Evolutionary conservation across 78 protist species (phyloP).

Genomic region (Corallochytrium limacisporum): DNA sequence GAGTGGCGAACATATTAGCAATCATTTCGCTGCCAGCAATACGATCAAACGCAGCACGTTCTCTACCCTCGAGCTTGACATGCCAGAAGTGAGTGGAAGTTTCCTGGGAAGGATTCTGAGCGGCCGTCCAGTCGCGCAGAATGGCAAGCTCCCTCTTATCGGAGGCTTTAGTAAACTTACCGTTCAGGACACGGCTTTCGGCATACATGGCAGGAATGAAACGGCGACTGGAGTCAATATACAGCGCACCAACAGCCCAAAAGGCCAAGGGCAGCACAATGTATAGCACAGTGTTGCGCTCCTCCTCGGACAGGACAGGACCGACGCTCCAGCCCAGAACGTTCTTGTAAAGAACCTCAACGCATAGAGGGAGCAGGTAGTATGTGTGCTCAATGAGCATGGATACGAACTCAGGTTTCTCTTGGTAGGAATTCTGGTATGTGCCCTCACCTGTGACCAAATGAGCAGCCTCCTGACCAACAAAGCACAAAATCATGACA

Average conservation of each 20-base stretch:
- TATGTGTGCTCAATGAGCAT: neutral
- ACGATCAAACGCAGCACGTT: neutral
- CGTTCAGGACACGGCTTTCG: too few species aligned
- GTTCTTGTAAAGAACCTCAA: neutral
- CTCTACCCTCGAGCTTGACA: neutral
- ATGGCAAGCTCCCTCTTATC: neutral
- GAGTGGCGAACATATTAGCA: neutral
- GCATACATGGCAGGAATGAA: too few species aligned
- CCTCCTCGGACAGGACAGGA: neutral
- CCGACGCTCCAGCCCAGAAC: neutral
- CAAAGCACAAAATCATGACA: neutral
- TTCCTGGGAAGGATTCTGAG: neutral
- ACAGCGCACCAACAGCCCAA: neutral
- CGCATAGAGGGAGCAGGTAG: constrained; percentile 4
- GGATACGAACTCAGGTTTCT: neutral
- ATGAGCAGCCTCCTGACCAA: neutral
- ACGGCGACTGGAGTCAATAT: too few species aligned
- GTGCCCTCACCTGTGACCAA: constrained; percentile 6
- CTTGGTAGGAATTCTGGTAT: neutral
- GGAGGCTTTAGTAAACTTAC: too few species aligned
- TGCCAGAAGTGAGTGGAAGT: constrained; percentile 9
- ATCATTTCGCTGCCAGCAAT: neutral
- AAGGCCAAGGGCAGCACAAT: neutral
- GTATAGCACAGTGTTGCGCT: neutral
- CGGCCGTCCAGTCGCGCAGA: constrained; percentile 1